Evolutionary conservation across 176 grass and related monocot genomes (phyloP).

Genomic region (Oryza meyeriana): DNA sequence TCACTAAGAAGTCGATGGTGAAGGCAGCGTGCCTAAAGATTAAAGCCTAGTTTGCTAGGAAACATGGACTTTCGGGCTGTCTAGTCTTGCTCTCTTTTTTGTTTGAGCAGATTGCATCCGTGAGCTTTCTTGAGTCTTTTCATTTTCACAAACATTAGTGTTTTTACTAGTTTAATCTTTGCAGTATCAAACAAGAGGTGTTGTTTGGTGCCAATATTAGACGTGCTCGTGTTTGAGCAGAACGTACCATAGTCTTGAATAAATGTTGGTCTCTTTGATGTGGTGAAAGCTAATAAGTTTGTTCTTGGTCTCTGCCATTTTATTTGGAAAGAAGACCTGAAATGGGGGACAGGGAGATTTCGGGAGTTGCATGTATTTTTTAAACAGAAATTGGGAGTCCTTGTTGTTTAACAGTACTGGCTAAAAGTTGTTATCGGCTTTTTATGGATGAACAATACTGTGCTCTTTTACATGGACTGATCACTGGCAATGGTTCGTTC

Average conservation of each 20-base stretch:
- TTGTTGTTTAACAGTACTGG: neutral
- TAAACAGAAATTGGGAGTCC: neutral
- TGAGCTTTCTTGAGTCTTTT: neutral
- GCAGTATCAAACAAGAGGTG: neutral
- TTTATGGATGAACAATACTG: neutral
- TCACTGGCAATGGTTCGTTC: neutral
- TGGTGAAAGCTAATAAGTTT: neutral
- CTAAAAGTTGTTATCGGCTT: neutral
- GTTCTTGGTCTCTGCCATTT: neutral
- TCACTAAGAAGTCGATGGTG: neutral
- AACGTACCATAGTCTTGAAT: slow-evolving; percentile 3
- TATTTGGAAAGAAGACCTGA: neutral
- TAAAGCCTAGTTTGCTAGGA: slow-evolving; percentile 28
- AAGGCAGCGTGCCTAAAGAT: slow-evolving; percentile 8
- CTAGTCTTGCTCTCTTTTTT: slow-evolving; percentile 12
- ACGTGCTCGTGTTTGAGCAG: slow-evolving; percentile 17
- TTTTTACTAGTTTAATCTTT: neutral
- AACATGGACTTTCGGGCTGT: neutral
- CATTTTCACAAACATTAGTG: neutral
- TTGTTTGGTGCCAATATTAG: neutral
- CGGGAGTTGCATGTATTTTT: neutral
- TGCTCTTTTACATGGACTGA: neutral
- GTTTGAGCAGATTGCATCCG: slow-evolving; percentile 29
- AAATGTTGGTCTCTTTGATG: slow-evolving; percentile 22
- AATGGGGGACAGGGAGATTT: neutral